Percentiles rank a stretch among this genome's conserved stretches.
Conservation (phyloP, 108 stramenopile genomes). For the Nannochloropsis gaditana region DNA sequence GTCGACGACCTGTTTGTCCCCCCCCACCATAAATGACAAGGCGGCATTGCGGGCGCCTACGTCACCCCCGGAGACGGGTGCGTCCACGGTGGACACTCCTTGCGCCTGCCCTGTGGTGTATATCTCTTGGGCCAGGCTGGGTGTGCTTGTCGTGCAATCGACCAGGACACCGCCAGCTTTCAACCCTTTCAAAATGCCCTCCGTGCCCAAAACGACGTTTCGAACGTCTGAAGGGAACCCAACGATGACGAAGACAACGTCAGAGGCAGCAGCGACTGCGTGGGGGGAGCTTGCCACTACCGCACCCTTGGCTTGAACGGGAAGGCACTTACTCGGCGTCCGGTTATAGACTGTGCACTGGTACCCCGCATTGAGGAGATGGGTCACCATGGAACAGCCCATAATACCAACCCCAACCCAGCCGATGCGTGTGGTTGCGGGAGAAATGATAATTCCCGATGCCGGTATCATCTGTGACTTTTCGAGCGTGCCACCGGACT, state of each 20-base stretch:
- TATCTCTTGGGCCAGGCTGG: conserved; percentile 24
- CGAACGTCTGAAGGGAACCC: conserved; percentile 23
- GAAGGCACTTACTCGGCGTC: conserved; percentile 17
- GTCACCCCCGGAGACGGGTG: conserved; percentile 33
- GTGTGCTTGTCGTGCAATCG: conserved; percentile 24
- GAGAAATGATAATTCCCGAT: too few species aligned
- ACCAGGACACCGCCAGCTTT: neutral
- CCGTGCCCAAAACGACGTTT: conserved; percentile 14
- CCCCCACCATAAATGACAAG: conserved; percentile 27
- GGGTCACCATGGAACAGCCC: conserved; percentile 12
- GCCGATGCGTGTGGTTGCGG: neutral
- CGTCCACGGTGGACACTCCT: neutral
- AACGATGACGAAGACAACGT: conserved; percentile 32
- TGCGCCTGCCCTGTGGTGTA: neutral
- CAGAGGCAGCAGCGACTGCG: conserved; percentile 10
- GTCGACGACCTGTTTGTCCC: neutral
- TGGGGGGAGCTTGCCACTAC: neutral
- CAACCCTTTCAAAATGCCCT: neutral
- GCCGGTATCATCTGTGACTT: too few species aligned
- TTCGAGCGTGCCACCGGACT: too few species aligned
- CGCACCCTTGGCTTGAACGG: conserved; percentile 20
- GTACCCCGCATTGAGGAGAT: conserved; percentile 31
- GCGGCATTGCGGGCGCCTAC: conserved; percentile 21
- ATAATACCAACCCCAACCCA: conserved; percentile 9
- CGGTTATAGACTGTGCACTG: conserved; percentile 25